Base-by-base conservation (phyloP, 2,329 filamentous ascomycete species). In the Polytolypa hystricis region DNA sequence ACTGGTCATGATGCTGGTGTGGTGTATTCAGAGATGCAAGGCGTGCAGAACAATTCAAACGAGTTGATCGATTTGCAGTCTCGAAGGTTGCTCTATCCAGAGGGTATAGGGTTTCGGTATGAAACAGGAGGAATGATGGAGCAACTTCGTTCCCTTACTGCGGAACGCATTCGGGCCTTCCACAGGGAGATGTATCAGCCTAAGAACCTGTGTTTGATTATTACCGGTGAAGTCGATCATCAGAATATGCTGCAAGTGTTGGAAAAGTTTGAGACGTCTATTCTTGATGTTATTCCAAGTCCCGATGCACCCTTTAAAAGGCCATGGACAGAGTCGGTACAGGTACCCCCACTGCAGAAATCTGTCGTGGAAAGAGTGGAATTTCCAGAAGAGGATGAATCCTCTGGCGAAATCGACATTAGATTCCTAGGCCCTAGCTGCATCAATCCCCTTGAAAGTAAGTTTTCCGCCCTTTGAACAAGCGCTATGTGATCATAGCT, bases 1-100 rank as follows among this genome's bases (percentile, higher is more conserved):
- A 77, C 84, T 47, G 91, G 91, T 39, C 82, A 96, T 45, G 91
- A 98, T 70, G 91, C 91, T 28, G 91, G 86, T 44, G 87, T 95
- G 1, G 91, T 98, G 6, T 98, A 98, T 61, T 95, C 89, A 0
- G 91, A 98, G 62, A 98, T 98, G 91, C 91, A 98, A 61, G 91
- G 80, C 16, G 78, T 94, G 2, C 83, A 96, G 55, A 93, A 93
- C 54, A 79, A 77, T 35, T 79, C 82, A 46, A 69, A 71, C 5
- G 85, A 94, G 56, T 74, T 96, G 40, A 94, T 96, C 74, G 84
- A 94, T 45, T 69, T 95, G 39, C 74, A 76, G 45, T 80, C 84
- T 35, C 79, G 84, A 27, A 77, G 84, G 2, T 66, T 91, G 30
- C 67, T 94, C 23, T 98, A 96, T 50, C 87, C 87, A 0, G 77